Evolutionary conservation across 371 early-diverging fungal genomes (phyloP), one percentile per base, ranked within the genome.

Genomic region (Mucor plumbeus): DNA sequence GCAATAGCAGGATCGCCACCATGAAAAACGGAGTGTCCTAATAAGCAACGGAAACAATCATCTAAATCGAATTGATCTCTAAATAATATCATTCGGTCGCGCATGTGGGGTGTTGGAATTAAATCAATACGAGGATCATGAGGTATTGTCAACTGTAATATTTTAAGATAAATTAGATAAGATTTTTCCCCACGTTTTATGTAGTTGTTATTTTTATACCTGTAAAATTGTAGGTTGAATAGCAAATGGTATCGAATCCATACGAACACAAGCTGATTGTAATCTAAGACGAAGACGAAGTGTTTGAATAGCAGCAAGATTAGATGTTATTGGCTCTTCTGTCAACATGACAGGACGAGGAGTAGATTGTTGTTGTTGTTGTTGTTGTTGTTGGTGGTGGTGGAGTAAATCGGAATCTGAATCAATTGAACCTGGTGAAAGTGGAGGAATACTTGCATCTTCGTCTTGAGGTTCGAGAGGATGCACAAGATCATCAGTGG

Each of bases 81-180:
- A 65, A 84, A 86, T 7, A 88, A 44, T 57, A 88, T 88, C 88
- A 88, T 88, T 69, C 85, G 79, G 33, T 86, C 88, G 26, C 88
- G 79, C 73, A 88, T 82, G 54, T 84, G 83, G n/a, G 83, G 78
- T 14, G 85, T 83, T 5, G 88, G 86, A 48, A 88, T 79, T 41
- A 86, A 67, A 57, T 88, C 88, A 48, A 88, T 88, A 19, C 88
- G 82, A 10, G 88, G 76, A 50, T 88, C 88, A 61, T 88, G 88
- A 17, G 88, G 87, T 48, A 86, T 73, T 8, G 82, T 79, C 26
- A 81, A 68, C 81, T 83, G 11, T 11, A 7, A 4, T 38, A 60
- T 15, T 21, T 63, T 26, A 44, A 60, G 43, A 53, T 41, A 35
- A 7, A 34, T 68, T 61, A 65, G 43, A 58, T 34, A 66, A 62